Percentiles rank a stretch among this genome's conserved stretches.
Conservation (phyloP, 106 monocot species). For the Dioscorea dumetorum region DNA sequence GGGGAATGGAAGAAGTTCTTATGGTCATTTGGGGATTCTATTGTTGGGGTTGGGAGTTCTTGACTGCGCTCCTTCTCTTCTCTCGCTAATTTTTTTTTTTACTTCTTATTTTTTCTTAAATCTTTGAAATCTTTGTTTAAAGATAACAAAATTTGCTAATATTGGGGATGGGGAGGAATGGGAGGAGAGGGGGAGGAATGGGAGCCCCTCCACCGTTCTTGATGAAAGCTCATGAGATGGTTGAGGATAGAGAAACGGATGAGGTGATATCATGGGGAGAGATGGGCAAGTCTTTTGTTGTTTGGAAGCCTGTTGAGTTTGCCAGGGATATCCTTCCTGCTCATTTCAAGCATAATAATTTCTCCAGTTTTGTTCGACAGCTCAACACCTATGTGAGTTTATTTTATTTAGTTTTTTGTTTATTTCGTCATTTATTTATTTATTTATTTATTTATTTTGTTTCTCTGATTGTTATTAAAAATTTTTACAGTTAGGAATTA, state of each 20-base stretch:
- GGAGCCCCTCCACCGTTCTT: slow-evolving; percentile 68
- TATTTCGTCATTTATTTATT: no score
- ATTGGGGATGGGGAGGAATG: background rate
- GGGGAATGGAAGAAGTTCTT: background rate
- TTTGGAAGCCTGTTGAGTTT: slow-evolving; percentile 78
- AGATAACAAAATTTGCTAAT: background rate
- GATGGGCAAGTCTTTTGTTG: slow-evolving; percentile 52
- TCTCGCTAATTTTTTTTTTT: slow-evolving; percentile 4
- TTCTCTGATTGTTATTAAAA: no score
- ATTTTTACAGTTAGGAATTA: no score
- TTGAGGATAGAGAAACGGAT: slow-evolving; percentile 58
- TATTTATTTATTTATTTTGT: background rate
- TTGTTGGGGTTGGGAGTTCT: slow-evolving; percentile 77
- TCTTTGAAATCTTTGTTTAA: no score
- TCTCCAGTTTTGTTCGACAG: slow-evolving; percentile 84
- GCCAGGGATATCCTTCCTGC: slow-evolving; percentile 65
- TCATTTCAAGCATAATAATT: slow-evolving; percentile 92
- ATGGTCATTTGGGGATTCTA: slow-evolving; percentile 57
- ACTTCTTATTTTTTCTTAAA: no score
- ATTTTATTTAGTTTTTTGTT: no score
- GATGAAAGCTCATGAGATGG: slow-evolving; percentile 70
- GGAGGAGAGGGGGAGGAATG: background rate
- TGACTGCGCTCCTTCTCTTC: slow-evolving; percentile 80
- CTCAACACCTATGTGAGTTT: slow-evolving; percentile 82
- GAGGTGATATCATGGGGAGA: slow-evolving; percentile 81